Conservation (phyloP, 176 grass and related monocot species). For the Elaeis guineensis region DNA sequence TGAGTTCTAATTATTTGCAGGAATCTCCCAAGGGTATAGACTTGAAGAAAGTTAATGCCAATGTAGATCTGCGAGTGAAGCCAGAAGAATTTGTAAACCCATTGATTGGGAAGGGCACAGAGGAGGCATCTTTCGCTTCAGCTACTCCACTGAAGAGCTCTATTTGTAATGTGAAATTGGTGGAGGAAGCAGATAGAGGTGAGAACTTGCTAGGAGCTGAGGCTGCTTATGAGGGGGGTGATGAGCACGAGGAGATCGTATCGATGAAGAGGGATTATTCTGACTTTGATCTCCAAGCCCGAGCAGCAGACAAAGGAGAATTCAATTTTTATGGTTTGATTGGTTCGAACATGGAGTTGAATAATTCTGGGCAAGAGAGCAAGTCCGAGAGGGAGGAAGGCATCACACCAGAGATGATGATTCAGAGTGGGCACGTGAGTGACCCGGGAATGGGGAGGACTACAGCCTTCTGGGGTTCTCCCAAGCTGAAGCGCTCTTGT, state of each 20-base stretch:
- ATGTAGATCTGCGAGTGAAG: constrained; percentile 45
- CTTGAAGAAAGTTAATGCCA: constrained; percentile 26
- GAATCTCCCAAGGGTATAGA: constrained; percentile 22
- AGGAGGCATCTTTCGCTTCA: background rate
- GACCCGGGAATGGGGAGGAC: constrained; percentile 9
- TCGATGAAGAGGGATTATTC: constrained; percentile 20
- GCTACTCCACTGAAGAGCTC: background rate
- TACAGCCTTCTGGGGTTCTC: background rate
- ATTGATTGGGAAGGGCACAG: background rate
- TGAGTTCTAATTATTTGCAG: constrained; percentile 18
- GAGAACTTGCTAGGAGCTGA: constrained; percentile 5
- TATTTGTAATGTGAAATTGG: background rate
- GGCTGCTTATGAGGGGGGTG: constrained; percentile 21
- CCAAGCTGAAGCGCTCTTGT: constrained; percentile 61
- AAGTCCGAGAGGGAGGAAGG: constrained; percentile 3
- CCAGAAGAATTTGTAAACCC: constrained; percentile 51
- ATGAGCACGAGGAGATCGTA: constrained; percentile 25
- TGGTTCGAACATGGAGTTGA: constrained; percentile 5
- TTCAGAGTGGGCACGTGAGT: constrained; percentile 15
- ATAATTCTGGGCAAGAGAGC: background rate
- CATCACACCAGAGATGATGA: constrained; percentile 10
- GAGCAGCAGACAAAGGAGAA: constrained; percentile 11
- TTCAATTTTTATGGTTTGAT: background rate
- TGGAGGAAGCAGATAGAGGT: background rate
- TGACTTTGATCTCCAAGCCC: constrained; percentile 22